Conservation (phyloP, 2,329 filamentous ascomycete genomes). For the Colletotrichum zoysiae region DNA sequence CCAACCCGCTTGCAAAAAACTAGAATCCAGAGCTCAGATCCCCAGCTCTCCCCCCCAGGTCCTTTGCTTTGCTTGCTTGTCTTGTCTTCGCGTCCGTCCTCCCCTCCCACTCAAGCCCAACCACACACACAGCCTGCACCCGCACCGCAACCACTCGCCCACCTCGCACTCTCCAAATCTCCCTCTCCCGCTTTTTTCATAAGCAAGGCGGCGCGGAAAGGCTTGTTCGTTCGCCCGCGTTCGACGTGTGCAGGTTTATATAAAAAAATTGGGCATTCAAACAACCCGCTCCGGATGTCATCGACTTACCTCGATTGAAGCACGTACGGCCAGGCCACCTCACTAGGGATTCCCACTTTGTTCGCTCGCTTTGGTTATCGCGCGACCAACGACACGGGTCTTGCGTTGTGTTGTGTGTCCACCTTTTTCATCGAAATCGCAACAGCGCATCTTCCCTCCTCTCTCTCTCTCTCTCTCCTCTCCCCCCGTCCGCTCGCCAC, state of each 20-base stretch:
- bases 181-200: constrained; percentile 28
- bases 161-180: constrained; percentile 14
- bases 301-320: constrained; percentile 29
- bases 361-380: constrained; percentile 38
- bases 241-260: constrained; percentile 36
- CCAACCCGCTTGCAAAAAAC: constrained; percentile 5
- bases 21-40: constrained; percentile 23
- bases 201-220: constrained; percentile 38
- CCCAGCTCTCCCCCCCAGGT: not conserved
- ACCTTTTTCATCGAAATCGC: constrained; percentile 16
- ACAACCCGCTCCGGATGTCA: constrained; percentile 24
- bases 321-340: constrained; percentile 17
- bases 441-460: constrained; percentile 29
- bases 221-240: constrained; percentile 37
- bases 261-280: constrained; percentile 30
- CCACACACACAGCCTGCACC: constrained; percentile 16
- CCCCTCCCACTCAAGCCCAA: not conserved
- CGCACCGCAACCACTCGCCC: constrained; percentile 12
- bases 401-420: constrained; percentile 22
- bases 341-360: constrained; percentile 25
- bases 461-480: not conserved
- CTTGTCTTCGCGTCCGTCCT: constrained; percentile 11
- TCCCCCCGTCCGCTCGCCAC: constrained; percentile 23
- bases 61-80: constrained; percentile 14
- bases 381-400: constrained; percentile 21